Percentiles rank a stretch among this genome's conserved stretches.
phyloP scores from a whole-genome alignment of 2,329 filamentous ascomycete species.

The Trematosphaeria pertusa region DNA sequence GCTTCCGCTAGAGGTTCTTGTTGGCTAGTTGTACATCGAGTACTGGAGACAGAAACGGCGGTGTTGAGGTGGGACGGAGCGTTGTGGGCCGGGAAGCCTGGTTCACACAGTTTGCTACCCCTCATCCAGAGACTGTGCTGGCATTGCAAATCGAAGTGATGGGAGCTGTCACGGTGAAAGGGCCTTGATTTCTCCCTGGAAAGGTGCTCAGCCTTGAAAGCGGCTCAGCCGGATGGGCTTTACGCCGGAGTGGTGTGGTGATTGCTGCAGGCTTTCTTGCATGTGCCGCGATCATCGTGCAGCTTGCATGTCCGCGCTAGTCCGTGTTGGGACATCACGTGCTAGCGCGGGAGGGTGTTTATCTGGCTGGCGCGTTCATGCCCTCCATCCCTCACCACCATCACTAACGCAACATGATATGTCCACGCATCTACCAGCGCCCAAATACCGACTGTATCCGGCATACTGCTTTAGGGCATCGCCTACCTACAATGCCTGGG shows the following conservation, averaged over 20 bases:
- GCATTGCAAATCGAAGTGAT: conserved; percentile 17
- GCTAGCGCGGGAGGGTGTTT: conserved; percentile 16
- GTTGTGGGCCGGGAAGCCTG: conserved; percentile 22
- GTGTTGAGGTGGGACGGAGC: conserved; percentile 32
- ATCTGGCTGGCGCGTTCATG: conserved; percentile 26
- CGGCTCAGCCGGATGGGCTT: conserved; percentile 35
- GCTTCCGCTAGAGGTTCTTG: neutral
- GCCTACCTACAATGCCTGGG: conserved; percentile 69
- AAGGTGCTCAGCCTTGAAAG: conserved; percentile 22
- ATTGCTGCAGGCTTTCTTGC: conserved; percentile 17
- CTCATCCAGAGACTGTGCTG: conserved; percentile 18
- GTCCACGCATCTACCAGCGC: conserved; percentile 31
- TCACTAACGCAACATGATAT: conserved; percentile 33
- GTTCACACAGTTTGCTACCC: conserved; percentile 14
- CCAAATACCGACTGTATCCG: conserved; percentile 55
- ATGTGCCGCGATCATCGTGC: conserved; percentile 31
- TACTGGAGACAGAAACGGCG: conserved; percentile 22
- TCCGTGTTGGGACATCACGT: conserved; percentile 15
- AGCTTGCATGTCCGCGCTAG: conserved; percentile 2
- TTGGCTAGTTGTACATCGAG: conserved; percentile 11
- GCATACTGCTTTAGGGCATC: conserved; percentile 66
- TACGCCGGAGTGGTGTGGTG: conserved; percentile 7
- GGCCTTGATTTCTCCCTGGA: conserved; percentile 35
- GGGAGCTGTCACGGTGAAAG: conserved; percentile 15
- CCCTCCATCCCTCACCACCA: conserved; percentile 17